Conservation (phyloP, 2,329 filamentous ascomycete genomes). For the Trichoderma harzianum region DNA sequence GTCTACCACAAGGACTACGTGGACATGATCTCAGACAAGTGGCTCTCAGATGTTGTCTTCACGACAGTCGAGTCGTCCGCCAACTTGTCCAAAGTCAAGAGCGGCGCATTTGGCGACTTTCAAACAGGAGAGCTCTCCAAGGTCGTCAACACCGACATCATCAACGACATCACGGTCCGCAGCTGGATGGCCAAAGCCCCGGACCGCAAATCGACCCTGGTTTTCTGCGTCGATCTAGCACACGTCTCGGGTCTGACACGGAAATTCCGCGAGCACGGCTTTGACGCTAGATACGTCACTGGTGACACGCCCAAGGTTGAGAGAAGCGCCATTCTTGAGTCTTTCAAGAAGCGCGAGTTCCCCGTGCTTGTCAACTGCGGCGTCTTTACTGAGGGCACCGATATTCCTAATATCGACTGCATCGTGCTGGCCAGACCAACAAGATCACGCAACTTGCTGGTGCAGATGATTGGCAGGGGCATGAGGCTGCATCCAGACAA, state of each 20-base stretch:
- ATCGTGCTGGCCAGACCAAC: constrained; percentile 85
- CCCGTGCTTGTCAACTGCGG: constrained; percentile 92
- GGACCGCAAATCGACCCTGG: constrained; percentile 76
- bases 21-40: constrained; percentile 77
- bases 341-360: constrained; percentile 73
- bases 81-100: constrained; percentile 69
- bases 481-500: constrained; percentile 81
- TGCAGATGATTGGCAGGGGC: constrained; percentile 97
- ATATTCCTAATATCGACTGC: constrained; percentile 97
- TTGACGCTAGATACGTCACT: constrained; percentile 86
- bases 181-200: constrained; percentile 78
- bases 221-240: constrained; percentile 88
- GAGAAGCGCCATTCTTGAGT: constrained; percentile 66
- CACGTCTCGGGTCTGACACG: constrained; percentile 75
- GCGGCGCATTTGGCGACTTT: constrained; percentile 69
- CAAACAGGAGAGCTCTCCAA: constrained; percentile 70
- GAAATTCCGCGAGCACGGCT: constrained; percentile 70
- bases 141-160: constrained; percentile 75
- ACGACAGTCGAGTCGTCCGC: constrained; percentile 84
- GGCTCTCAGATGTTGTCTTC: constrained; percentile 88
- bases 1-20: constrained; percentile 82
- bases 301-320: constrained; percentile 69
- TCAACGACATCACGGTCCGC: constrained; percentile 80
- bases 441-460: constrained; percentile 83
- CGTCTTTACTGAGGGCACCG: constrained; percentile 95